Evolutionary conservation across 164 flowering plant species (phyloP).

Genomic region (Vitis riparia): DNA sequence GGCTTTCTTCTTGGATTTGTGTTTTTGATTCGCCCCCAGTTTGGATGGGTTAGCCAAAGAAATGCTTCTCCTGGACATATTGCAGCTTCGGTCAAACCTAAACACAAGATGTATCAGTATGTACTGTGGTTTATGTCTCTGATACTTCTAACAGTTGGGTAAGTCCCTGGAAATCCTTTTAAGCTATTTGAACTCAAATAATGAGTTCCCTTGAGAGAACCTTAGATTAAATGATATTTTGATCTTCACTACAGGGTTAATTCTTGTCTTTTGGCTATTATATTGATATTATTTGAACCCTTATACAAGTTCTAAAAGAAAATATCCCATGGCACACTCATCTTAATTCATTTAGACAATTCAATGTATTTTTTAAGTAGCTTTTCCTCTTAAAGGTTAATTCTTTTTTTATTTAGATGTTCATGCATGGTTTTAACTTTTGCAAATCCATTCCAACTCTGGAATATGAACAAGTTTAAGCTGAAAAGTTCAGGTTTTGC

Average conservation of each 20-base stretch:
- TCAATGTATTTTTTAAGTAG: background rate
- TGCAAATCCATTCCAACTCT: background rate
- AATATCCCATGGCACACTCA: background rate
- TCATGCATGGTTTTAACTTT: background rate
- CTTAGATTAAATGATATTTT: background rate
- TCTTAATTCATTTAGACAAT: background rate
- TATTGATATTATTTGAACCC: background rate
- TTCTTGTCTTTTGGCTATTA: background rate
- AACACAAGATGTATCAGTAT: constrained; percentile 52
- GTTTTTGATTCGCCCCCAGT: constrained; percentile 56
- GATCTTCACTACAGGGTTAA: no score
- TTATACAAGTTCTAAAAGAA: background rate
- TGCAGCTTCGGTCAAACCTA: constrained; percentile 25
- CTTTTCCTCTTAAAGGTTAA: background rate
- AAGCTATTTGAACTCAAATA: background rate
- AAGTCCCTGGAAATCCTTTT: constrained; percentile 15
- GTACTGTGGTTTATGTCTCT: constrained; percentile 35
- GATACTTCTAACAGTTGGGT: constrained; percentile 39
- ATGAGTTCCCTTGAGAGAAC: background rate
- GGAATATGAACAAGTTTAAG: background rate
- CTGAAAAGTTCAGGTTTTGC: background rate
- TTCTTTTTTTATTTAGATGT: background rate
- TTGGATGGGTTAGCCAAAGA: constrained; percentile 37
- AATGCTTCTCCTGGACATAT: constrained; percentile 25
- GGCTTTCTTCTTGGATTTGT: constrained; percentile 69